Evolutionary conservation across 768 basidiomycete species (phyloP).

Genomic region (Suillus lakei): DNA sequence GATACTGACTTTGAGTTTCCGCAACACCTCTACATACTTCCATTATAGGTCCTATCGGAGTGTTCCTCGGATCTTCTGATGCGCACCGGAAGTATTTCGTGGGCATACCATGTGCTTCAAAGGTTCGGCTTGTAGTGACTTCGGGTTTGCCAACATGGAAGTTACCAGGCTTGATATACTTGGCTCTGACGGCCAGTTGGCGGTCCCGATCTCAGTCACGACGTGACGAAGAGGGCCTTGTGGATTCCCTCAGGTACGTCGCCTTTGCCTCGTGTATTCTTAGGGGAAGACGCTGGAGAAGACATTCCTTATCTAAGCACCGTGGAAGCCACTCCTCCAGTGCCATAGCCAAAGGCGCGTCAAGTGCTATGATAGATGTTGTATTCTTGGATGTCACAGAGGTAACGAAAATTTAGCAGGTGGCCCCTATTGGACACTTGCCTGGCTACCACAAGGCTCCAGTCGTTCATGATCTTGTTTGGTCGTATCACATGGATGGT

Average conservation of each 20-base stretch:
- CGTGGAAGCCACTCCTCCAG: background rate
- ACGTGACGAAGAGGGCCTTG: background rate
- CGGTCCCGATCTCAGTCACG: background rate
- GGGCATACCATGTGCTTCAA: slow-evolving; percentile 1
- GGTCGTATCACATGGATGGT: background rate
- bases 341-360: background rate
- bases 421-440: background rate
- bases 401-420: background rate
- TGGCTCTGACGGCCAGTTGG: background rate
- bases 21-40: background rate
- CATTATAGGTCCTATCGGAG: background rate
- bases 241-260: background rate
- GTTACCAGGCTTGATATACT: background rate
- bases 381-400: background rate
- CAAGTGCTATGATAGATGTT: background rate
- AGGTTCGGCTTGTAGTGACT: background rate
- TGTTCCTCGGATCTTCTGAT: background rate
- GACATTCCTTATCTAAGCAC: background rate
- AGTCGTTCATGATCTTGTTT: background rate
- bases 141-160: background rate
- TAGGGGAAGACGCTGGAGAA: background rate
- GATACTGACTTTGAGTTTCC: background rate
- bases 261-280: slow-evolving; percentile 1
- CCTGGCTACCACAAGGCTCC: background rate
- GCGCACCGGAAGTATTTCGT: slow-evolving; percentile 1